These are phyloP conservation scores for Sarocladium kiliense DNA, from an alignment of 2,329 filamentous ascomycete genomes.

Conservation along the genomic window DNA sequence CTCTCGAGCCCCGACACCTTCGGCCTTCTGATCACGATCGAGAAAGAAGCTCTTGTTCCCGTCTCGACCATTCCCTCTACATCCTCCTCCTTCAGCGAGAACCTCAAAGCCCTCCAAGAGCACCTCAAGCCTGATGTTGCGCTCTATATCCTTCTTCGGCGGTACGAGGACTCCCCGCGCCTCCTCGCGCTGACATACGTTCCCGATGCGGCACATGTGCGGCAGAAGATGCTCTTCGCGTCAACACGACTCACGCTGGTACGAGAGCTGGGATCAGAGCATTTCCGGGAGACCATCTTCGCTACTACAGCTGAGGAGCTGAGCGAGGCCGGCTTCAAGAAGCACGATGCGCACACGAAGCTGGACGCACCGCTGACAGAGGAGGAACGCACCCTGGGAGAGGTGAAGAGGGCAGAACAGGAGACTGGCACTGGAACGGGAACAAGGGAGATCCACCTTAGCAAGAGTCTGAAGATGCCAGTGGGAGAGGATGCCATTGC, in stretches of 20 bases:
- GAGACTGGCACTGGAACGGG: slow-evolving; percentile 66
- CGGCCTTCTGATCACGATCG: slow-evolving; percentile 67
- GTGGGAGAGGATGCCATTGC: slow-evolving; percentile 58
- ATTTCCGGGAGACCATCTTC: slow-evolving; percentile 74
- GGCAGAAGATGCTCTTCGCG: slow-evolving; percentile 84
- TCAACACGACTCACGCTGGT: slow-evolving; percentile 70
- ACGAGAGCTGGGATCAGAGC: slow-evolving; percentile 71
- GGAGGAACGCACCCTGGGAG: slow-evolving; percentile 66
- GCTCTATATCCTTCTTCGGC: slow-evolving; percentile 70
- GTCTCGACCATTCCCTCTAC: slow-evolving; percentile 47
- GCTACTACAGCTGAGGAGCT: slow-evolving; percentile 66
- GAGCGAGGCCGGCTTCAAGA: slow-evolving; percentile 62
- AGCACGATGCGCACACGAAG: slow-evolving; percentile 63
- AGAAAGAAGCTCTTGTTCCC: slow-evolving; percentile 62
- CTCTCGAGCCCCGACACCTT: slow-evolving; percentile 58
- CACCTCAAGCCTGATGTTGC: slow-evolving; percentile 63
- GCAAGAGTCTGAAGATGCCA: slow-evolving; percentile 52
- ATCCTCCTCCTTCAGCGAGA: slow-evolving; percentile 54
- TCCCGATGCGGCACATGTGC: slow-evolving; percentile 71
- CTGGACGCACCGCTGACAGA: slow-evolving; percentile 69
- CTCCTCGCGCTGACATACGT: slow-evolving; percentile 74
- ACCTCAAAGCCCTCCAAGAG: slow-evolving; percentile 57
- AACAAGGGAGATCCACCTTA: slow-evolving; percentile 52
- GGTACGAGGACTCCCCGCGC: slow-evolving; percentile 50
- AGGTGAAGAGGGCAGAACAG: slow-evolving; percentile 70